Conservation (phyloP, 2,329 filamentous ascomycete genomes). For the Fusarium haematococcum region DNA sequence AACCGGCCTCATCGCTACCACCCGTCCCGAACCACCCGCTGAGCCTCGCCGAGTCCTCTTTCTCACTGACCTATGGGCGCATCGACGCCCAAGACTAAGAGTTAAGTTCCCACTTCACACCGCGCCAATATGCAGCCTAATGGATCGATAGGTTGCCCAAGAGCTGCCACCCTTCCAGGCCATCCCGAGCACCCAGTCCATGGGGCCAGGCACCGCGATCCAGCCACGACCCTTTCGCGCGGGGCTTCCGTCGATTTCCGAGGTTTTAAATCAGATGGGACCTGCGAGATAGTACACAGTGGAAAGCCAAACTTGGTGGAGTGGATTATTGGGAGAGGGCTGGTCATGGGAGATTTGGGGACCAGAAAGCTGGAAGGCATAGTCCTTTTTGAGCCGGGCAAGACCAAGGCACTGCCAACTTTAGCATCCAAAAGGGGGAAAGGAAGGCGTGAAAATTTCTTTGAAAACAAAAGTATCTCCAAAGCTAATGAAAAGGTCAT, state of each 20-base stretch:
- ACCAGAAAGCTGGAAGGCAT: background rate
- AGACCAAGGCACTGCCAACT: background rate
- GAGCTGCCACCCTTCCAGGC: background rate
- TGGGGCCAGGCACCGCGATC: background rate
- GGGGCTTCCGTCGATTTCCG: background rate
- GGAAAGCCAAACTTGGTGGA: no score
- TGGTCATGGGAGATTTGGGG: rapidly evolving
- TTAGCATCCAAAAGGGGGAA: background rate
- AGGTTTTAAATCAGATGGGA: background rate
- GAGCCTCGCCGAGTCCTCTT: background rate
- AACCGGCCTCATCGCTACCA: background rate
- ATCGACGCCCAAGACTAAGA: background rate
- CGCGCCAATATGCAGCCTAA: background rate
- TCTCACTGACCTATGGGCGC: background rate
- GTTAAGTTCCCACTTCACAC: background rate
- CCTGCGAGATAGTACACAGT: background rate
- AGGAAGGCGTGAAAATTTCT: rapidly evolving
- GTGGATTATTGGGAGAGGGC: rapidly evolving
- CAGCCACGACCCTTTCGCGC: background rate
- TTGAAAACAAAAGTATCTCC: background rate
- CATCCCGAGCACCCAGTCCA: background rate
- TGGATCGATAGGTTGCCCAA: background rate
- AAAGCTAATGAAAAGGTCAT: background rate
- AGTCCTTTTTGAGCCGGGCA: background rate
- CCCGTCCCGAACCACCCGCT: background rate